Conservation (phyloP, 345 rosid genomes). For the Boechera retrofracta region DNA sequence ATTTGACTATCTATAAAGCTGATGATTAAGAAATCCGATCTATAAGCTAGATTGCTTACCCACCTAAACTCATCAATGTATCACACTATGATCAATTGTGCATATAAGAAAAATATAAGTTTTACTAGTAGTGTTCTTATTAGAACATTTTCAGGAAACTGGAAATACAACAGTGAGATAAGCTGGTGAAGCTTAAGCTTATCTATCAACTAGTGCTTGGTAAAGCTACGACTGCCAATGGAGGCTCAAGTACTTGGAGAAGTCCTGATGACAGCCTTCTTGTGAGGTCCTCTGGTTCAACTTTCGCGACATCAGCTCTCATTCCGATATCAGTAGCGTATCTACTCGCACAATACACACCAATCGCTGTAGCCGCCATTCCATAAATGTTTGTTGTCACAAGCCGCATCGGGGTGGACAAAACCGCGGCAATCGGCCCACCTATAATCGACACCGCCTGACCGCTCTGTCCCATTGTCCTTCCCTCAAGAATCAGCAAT, state of each 20-base stretch:
- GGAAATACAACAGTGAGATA: constrained; percentile 18
- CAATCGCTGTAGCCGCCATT: constrained; percentile 79
- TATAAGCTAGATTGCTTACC: no score
- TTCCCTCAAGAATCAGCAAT: constrained; percentile 62
- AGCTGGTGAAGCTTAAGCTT: background rate
- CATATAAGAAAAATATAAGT: background rate
- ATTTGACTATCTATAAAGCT: no score
- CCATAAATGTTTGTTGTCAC: constrained; percentile 81
- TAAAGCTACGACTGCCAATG: constrained; percentile 38
- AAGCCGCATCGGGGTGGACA: constrained; percentile 71
- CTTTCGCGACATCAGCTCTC: constrained; percentile 78
- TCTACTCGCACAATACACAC: constrained; percentile 81
- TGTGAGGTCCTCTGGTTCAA: constrained; percentile 77
- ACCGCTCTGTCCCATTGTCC: constrained; percentile 82
- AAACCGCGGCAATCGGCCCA: constrained; percentile 81
- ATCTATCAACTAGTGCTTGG: constrained; percentile 25
- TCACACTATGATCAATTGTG: background rate
- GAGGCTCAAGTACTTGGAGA: constrained; percentile 64
- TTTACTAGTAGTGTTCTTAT: background rate
- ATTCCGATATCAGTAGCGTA: constrained; percentile 87
- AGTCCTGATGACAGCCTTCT: constrained; percentile 63
- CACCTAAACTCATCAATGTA: no score
- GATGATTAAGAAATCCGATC: no score
- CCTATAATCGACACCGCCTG: constrained; percentile 78
- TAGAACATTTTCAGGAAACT: background rate